Evolutionary conservation across 257 asterid genomes (phyloP).

Genomic region (Cynanchum wilfordii): DNA sequence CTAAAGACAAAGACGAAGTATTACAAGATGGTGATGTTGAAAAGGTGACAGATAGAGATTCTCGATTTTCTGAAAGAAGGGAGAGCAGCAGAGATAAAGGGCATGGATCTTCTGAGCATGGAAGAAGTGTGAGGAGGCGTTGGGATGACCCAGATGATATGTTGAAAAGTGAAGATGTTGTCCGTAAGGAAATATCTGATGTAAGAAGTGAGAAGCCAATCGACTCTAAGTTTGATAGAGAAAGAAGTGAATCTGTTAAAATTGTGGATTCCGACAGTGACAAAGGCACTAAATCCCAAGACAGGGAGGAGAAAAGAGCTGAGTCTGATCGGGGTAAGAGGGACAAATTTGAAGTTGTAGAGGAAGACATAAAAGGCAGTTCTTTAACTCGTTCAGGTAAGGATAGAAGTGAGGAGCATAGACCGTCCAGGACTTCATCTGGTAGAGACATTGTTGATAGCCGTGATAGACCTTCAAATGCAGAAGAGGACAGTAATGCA

Average conservation of each 20-base stretch:
- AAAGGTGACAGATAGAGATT: conserved; percentile 41
- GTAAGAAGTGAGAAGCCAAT: conserved; percentile 37
- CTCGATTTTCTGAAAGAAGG: conserved; percentile 43
- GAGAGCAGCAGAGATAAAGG: conserved; percentile 57
- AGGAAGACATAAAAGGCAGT: conserved; percentile 44
- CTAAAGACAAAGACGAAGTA: conserved; percentile 22
- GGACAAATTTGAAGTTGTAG: conserved; percentile 48
- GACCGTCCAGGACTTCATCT: conserved; percentile 36
- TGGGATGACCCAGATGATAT: conserved; percentile 67
- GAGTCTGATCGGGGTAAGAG: conserved; percentile 55
- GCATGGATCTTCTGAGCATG: conserved; percentile 46
- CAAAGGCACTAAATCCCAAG: conserved; percentile 37
- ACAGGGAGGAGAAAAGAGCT: conserved; percentile 50
- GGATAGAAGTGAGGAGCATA: conserved; percentile 54
- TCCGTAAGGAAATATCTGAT: conserved; percentile 37
- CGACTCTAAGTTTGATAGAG: conserved; percentile 45
- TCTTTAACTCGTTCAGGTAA: conserved; percentile 29
- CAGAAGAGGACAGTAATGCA: conserved; percentile 48
- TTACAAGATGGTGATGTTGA: conserved; percentile 35
- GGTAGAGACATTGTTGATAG: conserved; percentile 38
- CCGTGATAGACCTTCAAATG: conserved; percentile 42
- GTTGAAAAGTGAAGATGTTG: conserved; percentile 30
- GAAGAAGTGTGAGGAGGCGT: conserved; percentile 57
- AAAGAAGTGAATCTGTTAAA: conserved; percentile 35
- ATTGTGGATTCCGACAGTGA: conserved; percentile 40